Base-by-base conservation (phyloP, 495 filamentous ascomycete genomes). In the Penicillium fimorum region DNA sequence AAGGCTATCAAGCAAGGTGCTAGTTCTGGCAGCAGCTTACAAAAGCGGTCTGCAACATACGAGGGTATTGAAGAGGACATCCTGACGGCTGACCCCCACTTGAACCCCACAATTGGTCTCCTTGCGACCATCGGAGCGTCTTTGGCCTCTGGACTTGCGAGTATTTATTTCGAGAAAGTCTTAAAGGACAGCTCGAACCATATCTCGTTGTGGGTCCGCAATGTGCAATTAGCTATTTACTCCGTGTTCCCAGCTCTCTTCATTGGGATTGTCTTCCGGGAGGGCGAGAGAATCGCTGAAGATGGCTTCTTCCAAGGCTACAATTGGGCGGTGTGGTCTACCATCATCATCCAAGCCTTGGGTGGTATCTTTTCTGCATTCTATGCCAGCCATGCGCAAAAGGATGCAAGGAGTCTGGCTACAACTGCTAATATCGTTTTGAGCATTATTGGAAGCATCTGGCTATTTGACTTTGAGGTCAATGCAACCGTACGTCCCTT, bases 81-180 rank as follows among this genome's bases (percentile, higher is more conserved):
- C 38, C 77, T 80, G 42, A 70, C 81, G 27, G 80, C 78, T 17
- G 74, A 81, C 24, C 88, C 87, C 9, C 71, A 79, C 38, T 83
- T 95, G 81, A 91, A 91, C 71, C 80, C 84, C 47, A 79, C 82
- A 1, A 73, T 95, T 51, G 94, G 94, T n/a, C 65, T 97, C 11
- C 69, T 84, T 1, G 85, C 93, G 0, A 92, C 92, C 3, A 69
- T 92, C 50, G 77, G 87, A 5, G 87, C 91, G 22, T 90, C 89
- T 54, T 74, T 83, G 13, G 81, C 92, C 10, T 96, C 92, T 2
- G 90, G 92, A 2, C 70, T 95, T 46, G 92, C 90, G 1, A 89
- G 91, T 1, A 88, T 96, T 3, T 95, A 92, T 69, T 96, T 97
- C 66, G 94, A 98, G 74, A 97, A 95, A 70, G 87, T 97, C 0